Conservation (phyloP, 306 rosid genomes). For the Dalbergia cochinchinensis region DNA sequence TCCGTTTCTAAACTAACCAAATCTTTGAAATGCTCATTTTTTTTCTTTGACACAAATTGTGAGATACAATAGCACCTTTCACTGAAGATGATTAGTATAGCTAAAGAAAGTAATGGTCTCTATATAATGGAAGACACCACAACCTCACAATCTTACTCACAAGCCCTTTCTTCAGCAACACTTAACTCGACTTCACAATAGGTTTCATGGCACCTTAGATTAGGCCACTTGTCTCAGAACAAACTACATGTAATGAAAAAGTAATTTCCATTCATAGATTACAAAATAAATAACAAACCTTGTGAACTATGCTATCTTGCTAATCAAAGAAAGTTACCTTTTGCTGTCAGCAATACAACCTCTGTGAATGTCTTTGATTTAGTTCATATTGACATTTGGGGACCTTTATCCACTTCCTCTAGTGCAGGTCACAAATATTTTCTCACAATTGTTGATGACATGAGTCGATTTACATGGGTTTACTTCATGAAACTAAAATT, state of each 20-base stretch:
- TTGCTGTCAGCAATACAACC: fast-evolving
- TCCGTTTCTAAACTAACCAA: too few relatives aligned
- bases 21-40: too few relatives aligned
- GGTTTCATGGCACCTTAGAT: too few relatives aligned
- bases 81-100: not conserved
- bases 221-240: too few relatives aligned
- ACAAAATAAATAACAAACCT: not conserved
- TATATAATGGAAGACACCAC: too few relatives aligned
- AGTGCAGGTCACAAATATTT: not conserved
- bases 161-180: too few relatives aligned
- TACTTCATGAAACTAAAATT: too few relatives aligned
- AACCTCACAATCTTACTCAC: too few relatives aligned
- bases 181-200: too few relatives aligned
- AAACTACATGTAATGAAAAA: too few relatives aligned
- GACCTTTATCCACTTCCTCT: not conserved
- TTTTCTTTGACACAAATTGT: too few relatives aligned
- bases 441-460: not conserved
- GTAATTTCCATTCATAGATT: too few relatives aligned
- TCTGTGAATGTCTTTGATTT: not conserved
- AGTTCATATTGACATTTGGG: not conserved
- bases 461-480: not conserved
- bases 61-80: not conserved
- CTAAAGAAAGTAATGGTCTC: not conserved
- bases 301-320: not conserved
- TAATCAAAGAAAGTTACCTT: not conserved